Evolutionary conservation across 768 basidiomycete species (phyloP).

Genomic region (Boletus subparvulus): DNA sequence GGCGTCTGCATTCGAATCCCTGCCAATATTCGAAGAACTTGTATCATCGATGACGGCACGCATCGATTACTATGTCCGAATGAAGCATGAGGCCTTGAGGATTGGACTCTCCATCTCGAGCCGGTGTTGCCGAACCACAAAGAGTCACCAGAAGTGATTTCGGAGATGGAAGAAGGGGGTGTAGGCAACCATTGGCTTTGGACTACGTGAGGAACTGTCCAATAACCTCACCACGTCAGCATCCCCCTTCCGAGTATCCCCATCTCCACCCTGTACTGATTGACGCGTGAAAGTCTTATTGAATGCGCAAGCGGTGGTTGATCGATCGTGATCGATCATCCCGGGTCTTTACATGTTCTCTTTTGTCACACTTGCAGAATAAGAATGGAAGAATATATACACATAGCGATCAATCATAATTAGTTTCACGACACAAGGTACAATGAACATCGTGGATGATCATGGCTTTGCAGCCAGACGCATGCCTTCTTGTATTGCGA

Average conservation of each 20-base stretch:
- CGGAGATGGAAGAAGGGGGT: not conserved
- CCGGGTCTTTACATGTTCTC: too few species aligned
- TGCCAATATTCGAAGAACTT: not conserved
- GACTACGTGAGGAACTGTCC: too few species aligned
- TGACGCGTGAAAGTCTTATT: too few species aligned
- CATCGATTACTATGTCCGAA: not conserved
- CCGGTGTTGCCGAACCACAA: not conserved
- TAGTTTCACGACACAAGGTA: not conserved
- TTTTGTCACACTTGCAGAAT: not conserved
- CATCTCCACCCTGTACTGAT: too few species aligned
- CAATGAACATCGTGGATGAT: not conserved
- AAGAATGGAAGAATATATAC: not conserved
- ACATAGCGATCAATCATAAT: not conserved
- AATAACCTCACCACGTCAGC: too few species aligned
- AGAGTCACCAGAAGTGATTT: not conserved
- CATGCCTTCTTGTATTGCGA: conserved; percentile 81
- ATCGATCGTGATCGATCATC: too few species aligned
- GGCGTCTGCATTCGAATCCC: not conserved
- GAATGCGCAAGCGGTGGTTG: too few species aligned
- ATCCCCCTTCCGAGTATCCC: too few species aligned
- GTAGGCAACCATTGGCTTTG: too few species aligned
- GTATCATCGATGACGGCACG: not conserved
- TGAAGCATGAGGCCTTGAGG: not conserved
- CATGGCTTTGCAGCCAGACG: conserved; percentile 57
- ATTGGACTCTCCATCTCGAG: not conserved